Conservation (phyloP, 208 protist species). For the Willaertia magna region DNA sequence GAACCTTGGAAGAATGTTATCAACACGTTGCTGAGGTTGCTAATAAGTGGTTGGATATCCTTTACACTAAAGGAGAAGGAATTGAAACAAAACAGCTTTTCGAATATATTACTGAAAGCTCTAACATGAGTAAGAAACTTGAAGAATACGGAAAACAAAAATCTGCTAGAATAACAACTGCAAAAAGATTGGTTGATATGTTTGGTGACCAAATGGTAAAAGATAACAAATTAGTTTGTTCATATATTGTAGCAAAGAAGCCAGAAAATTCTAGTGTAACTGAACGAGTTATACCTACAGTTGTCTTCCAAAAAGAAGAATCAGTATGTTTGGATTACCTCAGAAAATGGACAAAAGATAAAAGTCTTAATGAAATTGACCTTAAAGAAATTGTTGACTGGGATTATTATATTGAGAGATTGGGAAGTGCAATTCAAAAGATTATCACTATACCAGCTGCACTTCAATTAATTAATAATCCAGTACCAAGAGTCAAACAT, state of each 20-base stretch:
- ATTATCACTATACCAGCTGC: slow-evolving; percentile 99
- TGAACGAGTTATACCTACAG: slow-evolving; percentile 89
- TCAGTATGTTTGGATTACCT: slow-evolving; percentile 70
- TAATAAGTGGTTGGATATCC: slow-evolving; percentile 89
- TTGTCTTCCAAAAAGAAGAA: slow-evolving; percentile 84
- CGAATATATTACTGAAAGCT: slow-evolving; percentile 90
- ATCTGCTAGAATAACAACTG: slow-evolving; percentile 93
- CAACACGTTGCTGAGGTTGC: slow-evolving; percentile 80
- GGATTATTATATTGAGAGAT: slow-evolving; percentile 96
- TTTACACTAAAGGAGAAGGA: slow-evolving; percentile 44
- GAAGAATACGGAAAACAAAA: slow-evolving; percentile 95
- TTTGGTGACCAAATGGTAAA: slow-evolving; percentile 93
- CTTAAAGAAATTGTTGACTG: slow-evolving; percentile 92
- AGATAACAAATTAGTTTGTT: slow-evolving; percentile 87
- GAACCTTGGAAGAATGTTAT: slow-evolving; percentile 85
- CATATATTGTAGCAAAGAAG: slow-evolving; percentile 92
- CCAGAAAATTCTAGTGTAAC: slow-evolving; percentile 84
- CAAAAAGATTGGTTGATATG: slow-evolving; percentile 89
- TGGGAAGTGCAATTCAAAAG: slow-evolving; percentile 92
- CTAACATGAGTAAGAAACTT: slow-evolving; percentile 85
- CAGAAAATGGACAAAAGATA: slow-evolving; percentile 79
- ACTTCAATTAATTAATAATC: slow-evolving; percentile 87
- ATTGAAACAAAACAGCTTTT: slow-evolving; percentile 79
- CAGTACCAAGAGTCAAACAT: slow-evolving; percentile 86
- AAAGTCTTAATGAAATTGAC: slow-evolving; percentile 51